Conservation (phyloP, 2,329 filamentous ascomycete genomes). For the Scedosporium boydii region DNA sequence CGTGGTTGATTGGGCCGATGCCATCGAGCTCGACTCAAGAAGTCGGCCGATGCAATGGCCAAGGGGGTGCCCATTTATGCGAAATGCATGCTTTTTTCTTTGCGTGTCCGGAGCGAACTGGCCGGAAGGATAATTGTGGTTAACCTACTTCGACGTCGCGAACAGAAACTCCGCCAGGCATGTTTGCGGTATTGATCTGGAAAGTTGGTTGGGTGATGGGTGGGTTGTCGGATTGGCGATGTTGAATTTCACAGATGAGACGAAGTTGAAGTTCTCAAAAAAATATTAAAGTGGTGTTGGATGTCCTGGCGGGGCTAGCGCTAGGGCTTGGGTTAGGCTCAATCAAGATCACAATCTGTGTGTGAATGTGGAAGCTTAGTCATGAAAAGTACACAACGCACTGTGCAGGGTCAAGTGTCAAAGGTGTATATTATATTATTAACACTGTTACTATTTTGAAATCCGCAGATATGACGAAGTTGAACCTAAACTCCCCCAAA, state of each 20-base stretch:
- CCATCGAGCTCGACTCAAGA: conserved; percentile 1
- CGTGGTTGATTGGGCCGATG: conserved; percentile 12
- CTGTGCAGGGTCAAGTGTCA: neutral
- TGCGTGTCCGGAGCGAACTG: neutral
- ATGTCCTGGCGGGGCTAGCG: conserved; percentile 3
- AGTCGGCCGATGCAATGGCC: neutral
- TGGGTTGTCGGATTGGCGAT: conserved; percentile 17
- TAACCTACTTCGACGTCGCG: conserved; percentile 75
- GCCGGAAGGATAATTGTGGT: conserved; percentile 9
- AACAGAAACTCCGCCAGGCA: conserved; percentile 71
- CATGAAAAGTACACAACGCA: no score
- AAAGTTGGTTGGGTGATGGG: conserved; percentile 17
- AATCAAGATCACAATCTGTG: no score
- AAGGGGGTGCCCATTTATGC: neutral
- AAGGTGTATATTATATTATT: neutral
- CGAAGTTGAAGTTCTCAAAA: conserved; percentile 2
- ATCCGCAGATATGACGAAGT: no score
- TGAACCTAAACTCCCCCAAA: no score
- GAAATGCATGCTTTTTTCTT: conserved; percentile 4
- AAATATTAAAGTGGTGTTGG: conserved; percentile 7
- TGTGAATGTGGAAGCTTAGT: neutral
- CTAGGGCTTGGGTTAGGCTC: conserved; percentile 5
- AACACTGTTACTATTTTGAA: neutral
- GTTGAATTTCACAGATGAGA: conserved; percentile 1
- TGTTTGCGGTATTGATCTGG: conserved; percentile 51